A percentile compares a stretch with the other conserved stretches of the same genome.
Conservation (phyloP, 805 yeast species). For the Schwanniomyces sp. region DNA sequence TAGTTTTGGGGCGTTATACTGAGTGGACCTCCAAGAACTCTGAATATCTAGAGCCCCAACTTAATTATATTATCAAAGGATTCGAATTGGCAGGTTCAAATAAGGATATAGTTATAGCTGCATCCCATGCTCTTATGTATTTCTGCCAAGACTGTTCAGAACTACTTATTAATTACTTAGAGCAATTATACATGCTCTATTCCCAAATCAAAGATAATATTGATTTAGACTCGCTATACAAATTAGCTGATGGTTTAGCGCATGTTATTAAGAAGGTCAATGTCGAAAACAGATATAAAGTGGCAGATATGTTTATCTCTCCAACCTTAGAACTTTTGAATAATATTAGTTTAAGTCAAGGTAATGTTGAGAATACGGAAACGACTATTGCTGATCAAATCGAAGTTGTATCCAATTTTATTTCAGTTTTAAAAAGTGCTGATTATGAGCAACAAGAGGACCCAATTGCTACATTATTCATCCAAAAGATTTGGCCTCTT, state of each 20-base stretch:
- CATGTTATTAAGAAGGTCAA: constrained; percentile 70
- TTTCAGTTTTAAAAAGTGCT: constrained; percentile 54
- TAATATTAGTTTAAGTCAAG: constrained; percentile 15
- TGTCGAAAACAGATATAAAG: constrained; percentile 49
- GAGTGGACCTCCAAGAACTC: constrained; percentile 93
- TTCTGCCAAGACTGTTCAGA: constrained; percentile 88
- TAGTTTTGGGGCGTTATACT: constrained; percentile 93
- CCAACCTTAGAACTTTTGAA: constrained; percentile 57
- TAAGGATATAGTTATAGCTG: constrained; percentile 69
- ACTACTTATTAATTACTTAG: constrained; percentile 63
- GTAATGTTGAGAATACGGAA: constrained; percentile 27
- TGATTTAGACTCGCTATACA: constrained; percentile 69
- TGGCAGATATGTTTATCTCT: constrained; percentile 61
- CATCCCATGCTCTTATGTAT: constrained; percentile 90
- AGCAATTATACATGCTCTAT: constrained; percentile 75
- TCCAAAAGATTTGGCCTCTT: constrained; percentile 60
- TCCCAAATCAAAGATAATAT: constrained; percentile 49
- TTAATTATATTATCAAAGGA: constrained; percentile 80
- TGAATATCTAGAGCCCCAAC: constrained; percentile 74
- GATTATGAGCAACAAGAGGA: constrained; percentile 35
- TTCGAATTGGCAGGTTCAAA: constrained; percentile 38
- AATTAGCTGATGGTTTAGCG: constrained; percentile 86
- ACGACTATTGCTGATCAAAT: constrained; percentile 65
- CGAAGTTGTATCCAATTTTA: constrained; percentile 64
- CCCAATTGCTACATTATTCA: constrained; percentile 55